Evolutionary conservation across 179 eudicot species (phyloP).

Genomic region (Patellifolia procumbens): DNA sequence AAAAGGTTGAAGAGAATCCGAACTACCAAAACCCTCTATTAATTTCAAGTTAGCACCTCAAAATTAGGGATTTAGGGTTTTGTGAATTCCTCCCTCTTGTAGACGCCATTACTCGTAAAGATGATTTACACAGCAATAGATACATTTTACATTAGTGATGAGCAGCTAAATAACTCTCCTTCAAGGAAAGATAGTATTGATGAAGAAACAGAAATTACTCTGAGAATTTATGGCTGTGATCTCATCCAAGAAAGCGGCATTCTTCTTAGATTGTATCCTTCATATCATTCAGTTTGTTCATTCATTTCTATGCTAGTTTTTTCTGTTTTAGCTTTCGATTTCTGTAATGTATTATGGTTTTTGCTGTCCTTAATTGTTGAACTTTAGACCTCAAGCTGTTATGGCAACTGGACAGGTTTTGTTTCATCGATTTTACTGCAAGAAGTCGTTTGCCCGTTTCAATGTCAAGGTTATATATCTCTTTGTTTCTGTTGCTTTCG

Average conservation of each 20-base stretch:
- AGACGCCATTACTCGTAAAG: too few species aligned
- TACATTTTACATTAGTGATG: constrained; percentile 83
- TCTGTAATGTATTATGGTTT: neutral
- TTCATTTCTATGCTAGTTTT: neutral
- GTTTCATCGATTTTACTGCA: constrained; percentile 79
- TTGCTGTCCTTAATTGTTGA: constrained; percentile 39
- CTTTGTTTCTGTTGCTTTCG: constrained; percentile 1
- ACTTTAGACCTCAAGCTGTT: constrained; percentile 77
- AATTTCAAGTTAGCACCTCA: too few species aligned
- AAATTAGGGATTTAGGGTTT: too few species aligned
- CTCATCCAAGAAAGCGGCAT: constrained; percentile 94
- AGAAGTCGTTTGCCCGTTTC: constrained; percentile 74
- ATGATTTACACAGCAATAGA: constrained; percentile 95
- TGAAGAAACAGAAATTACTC: constrained; percentile 74
- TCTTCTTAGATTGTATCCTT: constrained; percentile 83
- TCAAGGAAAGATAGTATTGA: constrained; percentile 83
- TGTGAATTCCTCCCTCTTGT: too few species aligned
- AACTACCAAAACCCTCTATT: too few species aligned
- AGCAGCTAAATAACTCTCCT: constrained; percentile 72
- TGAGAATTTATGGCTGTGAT: constrained; percentile 88
- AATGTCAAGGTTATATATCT: constrained; percentile 56
- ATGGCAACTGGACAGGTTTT: constrained; percentile 95
- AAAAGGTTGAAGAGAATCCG: too few species aligned
- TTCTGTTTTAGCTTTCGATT: neutral
- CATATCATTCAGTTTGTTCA: too few species aligned